Percentiles rank a stretch among this genome's conserved stretches.
phyloP scores from a whole-genome alignment of 139 green algal genomes.

The Nannochloris sp. region DNA sequence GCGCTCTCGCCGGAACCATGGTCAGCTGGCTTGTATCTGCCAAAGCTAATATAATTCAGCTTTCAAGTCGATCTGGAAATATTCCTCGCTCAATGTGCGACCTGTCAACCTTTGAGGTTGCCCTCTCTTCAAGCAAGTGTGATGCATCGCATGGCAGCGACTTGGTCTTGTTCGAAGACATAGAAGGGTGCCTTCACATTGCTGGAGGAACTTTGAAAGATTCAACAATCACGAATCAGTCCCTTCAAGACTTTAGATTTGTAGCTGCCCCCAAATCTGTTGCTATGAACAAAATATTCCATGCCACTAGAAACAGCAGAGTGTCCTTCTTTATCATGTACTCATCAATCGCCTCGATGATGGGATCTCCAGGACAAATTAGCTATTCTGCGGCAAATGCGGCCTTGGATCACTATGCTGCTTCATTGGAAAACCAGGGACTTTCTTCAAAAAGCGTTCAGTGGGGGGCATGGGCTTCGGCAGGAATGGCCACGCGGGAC shows the following conservation, averaged over 20 bases:
- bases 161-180: neutral
- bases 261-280: constrained; percentile 4
- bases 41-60: neutral
- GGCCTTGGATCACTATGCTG: constrained; percentile 41
- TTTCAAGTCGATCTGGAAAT: constrained; percentile 16
- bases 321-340: constrained; percentile 50
- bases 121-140: constrained; percentile 1
- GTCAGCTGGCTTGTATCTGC: constrained; percentile 18
- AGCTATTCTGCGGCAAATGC: constrained; percentile 73
- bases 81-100: neutral
- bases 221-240: constrained; percentile 54
- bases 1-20: constrained; percentile 12
- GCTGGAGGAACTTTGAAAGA: constrained; percentile 64
- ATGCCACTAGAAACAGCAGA: too few relatives aligned
- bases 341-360: constrained; percentile 63
- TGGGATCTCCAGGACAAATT: constrained; percentile 71
- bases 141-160: constrained; percentile 2
- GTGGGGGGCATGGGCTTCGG: constrained; percentile 84
- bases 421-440: constrained; percentile 11
- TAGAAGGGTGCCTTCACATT: constrained; percentile 21
- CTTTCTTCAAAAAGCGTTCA: constrained; percentile 45
- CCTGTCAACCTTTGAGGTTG: neutral
- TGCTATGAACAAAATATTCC: neutral
- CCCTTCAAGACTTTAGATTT: constrained; percentile 15
- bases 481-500: constrained; percentile 70